Base-by-base conservation (phyloP, 1,284 basidiomycete genomes). In the Trametes pubescens region DNA sequence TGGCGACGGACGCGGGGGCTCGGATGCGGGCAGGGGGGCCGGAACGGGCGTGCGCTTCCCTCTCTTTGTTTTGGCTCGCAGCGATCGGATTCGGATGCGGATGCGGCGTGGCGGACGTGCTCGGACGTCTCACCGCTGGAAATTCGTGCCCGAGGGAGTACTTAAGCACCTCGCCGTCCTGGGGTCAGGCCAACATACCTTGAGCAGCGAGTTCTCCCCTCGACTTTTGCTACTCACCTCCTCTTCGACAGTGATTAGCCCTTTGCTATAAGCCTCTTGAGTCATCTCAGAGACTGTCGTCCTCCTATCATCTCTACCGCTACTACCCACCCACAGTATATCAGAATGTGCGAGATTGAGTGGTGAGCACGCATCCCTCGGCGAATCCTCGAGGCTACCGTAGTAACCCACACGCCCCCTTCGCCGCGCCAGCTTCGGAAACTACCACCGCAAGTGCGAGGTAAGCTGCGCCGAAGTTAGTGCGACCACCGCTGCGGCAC, bases 361-460 rank as follows among this genome's bases (percentile, higher is more conserved):
- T 75, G 74, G 74, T 75, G 48, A 69, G 74, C 61, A 54, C 49
- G 29, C 21, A 37, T 21, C 51, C 35, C 49, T 51, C 47, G 53
- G 59, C 24, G 38, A 49, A 55, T 37, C 53, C 48, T 55, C 59
- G 59, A 44, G 34, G 47, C 35, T 51, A 51, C 49, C 9, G 29
- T 40, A 34, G 46, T 63, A 52, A 62, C 64, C 51, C n/a, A 24
- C 44, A 57, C 55, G 44, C 29, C 54, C 37, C 44, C 40, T 49
- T 34, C 24, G 35, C 51, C 5, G 43, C 34, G 38, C 18, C 61
- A 75, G 74, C 69, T 72, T 73, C 65, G 74, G 74, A 52, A 74
- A 75, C 69, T 75, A 71, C 67, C 74, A 75, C 65, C 71, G 74
- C 64, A 71, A 71, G 51, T 76, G 75, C 70, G 65, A 74, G 65